Evolutionary conservation across 2,329 filamentous ascomycete species (phyloP).

Genomic region (Ophiostoma populinum): DNA sequence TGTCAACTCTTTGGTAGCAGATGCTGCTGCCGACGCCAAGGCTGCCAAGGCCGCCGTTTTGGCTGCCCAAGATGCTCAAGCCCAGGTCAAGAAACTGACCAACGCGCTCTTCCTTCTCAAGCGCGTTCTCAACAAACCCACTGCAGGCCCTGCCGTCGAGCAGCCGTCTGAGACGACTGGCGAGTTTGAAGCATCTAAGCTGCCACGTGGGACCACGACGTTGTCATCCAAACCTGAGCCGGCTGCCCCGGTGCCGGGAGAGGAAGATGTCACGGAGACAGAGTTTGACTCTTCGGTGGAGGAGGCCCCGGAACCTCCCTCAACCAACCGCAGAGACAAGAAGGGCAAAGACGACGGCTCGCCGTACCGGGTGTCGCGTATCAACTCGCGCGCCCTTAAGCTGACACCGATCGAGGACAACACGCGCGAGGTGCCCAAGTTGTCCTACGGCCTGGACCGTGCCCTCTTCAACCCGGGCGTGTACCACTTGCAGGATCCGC

Average conservation of each 20-base stretch:
- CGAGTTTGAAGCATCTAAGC: too few relatives aligned
- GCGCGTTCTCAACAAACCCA: slow-evolving; percentile 20
- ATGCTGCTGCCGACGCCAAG: background rate
- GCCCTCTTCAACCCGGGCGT: slow-evolving; percentile 94
- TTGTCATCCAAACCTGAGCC: too few relatives aligned
- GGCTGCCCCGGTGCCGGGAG: too few relatives aligned
- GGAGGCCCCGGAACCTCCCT: too few relatives aligned
- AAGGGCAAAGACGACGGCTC: background rate
- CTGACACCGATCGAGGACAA: slow-evolving; percentile 18
- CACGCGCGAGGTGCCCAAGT: slow-evolving; percentile 32
- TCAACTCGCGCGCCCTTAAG: slow-evolving; percentile 15
- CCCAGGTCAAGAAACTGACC: slow-evolving; percentile 18
- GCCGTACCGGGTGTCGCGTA: slow-evolving; percentile 11
- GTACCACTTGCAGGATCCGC: slow-evolving; percentile 76
- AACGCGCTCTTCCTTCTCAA: slow-evolving; percentile 22
- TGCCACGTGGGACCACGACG: too few relatives aligned
- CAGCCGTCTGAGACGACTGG: too few relatives aligned
- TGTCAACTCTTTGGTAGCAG: background rate
- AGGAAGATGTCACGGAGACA: background rate
- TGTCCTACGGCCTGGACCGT: slow-evolving; percentile 63
- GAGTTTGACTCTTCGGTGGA: too few relatives aligned
- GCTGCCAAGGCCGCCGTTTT: slow-evolving; percentile 3
- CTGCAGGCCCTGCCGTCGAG: too few relatives aligned
- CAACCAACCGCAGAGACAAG: background rate
- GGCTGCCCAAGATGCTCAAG: slow-evolving; percentile 1